Evolutionary conservation across 2,329 filamentous ascomycete species (phyloP).

Genomic region (Aschersonia sp.): DNA sequence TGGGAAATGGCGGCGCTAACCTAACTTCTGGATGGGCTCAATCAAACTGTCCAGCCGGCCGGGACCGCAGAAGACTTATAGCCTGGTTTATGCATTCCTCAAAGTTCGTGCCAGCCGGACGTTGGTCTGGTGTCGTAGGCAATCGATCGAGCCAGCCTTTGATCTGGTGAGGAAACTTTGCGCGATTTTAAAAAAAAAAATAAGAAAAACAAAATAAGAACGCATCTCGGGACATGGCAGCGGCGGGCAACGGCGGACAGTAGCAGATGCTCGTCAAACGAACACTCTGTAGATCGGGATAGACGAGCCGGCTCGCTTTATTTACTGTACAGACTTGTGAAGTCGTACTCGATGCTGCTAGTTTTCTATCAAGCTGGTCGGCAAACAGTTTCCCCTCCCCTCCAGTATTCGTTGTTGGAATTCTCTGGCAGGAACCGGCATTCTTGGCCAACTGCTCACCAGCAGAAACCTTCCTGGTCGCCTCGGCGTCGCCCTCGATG

Average conservation of each 20-base stretch:
- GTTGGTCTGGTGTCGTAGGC: too few relatives aligned
- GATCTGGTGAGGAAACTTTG: too few relatives aligned
- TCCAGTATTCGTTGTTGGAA: not conserved
- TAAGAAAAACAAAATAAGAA: too few relatives aligned
- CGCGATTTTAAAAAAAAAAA: too few relatives aligned
- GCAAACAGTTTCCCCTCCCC: not conserved
- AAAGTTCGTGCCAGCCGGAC: too few relatives aligned
- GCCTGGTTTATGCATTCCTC: too few relatives aligned
- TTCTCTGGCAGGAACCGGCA: not conserved
- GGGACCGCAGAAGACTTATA: too few relatives aligned
- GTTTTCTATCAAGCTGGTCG: conserved; percentile 1
- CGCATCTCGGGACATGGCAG: not conserved
- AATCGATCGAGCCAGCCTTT: too few relatives aligned
- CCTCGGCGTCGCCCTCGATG: conserved; percentile 3
- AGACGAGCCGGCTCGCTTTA: not conserved
- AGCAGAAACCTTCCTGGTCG: conserved; percentile 3
- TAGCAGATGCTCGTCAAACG: not conserved
- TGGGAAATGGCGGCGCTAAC: not conserved
- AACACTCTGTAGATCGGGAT: not conserved
- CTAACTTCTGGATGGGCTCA: too few relatives aligned
- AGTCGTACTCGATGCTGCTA: conserved; percentile 6
- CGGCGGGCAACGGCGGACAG: not conserved
- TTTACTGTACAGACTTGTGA: conserved; percentile 2
- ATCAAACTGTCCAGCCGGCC: too few relatives aligned
- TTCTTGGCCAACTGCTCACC: not conserved